phyloP scores from a whole-genome alignment of 768 basidiomycete species.

The Leccinum pellstonianum region DNA sequence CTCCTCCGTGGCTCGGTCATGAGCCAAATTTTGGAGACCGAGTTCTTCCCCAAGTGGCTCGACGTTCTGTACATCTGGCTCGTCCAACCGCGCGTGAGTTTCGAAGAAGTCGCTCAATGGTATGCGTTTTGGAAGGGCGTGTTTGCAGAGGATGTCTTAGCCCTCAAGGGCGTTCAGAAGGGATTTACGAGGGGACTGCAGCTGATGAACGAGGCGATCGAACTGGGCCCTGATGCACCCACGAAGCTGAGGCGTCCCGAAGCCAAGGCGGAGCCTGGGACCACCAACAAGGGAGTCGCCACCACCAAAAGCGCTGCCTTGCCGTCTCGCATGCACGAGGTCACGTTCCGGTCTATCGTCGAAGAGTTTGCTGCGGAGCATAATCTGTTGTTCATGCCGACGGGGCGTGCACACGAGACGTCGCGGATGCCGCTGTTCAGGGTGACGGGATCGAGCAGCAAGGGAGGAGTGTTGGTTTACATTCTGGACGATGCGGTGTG shows the following conservation, averaged over 20 bases:
- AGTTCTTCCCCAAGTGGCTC: conserved; percentile 98
- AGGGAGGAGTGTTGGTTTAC: conserved; percentile 86
- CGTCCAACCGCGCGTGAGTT: conserved; percentile 80
- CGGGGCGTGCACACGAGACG: conserved; percentile 77
- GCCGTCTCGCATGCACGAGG: conserved; percentile 66
- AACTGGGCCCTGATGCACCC: conserved; percentile 77
- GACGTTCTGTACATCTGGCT: conserved; percentile 92
- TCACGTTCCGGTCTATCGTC: conserved; percentile 91
- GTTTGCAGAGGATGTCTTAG: conserved; percentile 72
- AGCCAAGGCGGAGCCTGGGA: conserved; percentile 47
- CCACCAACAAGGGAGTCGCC: conserved; percentile 17
- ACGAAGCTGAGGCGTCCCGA: conserved; percentile 67
- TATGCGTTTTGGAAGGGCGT: conserved; percentile 82
- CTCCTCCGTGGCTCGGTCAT: conserved; percentile 76
- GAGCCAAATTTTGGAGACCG: conserved; percentile 79
- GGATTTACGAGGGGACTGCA: conserved; percentile 90
- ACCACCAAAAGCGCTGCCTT: too few species aligned
- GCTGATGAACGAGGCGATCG: conserved; percentile 92
- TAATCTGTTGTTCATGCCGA: conserved; percentile 87
- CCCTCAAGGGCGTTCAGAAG: conserved; percentile 59
- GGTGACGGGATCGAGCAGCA: conserved; percentile 80
- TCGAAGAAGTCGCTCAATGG: conserved; percentile 94
- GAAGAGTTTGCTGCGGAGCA: conserved; percentile 85
- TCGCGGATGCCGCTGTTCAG: conserved; percentile 90
- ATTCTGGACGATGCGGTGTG: conserved; percentile 93